Percentiles rank a stretch among this genome's conserved stretches.
phyloP scores from a whole-genome alignment of 2,329 filamentous ascomycete genomes.

The Nothomitra cinnamomea region DNA sequence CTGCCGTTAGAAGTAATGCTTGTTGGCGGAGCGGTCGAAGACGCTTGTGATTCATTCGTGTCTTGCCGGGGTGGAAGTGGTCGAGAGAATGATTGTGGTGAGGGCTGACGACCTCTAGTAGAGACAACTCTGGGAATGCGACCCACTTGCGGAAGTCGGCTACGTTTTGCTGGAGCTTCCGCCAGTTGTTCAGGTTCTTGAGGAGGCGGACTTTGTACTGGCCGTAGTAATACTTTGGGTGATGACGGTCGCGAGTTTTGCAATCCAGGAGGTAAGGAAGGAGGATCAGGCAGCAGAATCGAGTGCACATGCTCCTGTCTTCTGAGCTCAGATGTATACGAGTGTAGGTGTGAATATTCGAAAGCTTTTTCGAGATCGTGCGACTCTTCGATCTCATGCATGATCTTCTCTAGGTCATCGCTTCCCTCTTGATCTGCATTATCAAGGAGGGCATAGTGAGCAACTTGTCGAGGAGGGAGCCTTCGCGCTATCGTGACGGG shows the following conservation, averaged over 20 bases:
- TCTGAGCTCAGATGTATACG: conserved; percentile 16
- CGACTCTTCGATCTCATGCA: conserved; percentile 22
- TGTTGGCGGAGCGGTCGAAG: not conserved
- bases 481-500: conserved; percentile 24
- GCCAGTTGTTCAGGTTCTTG: conserved; percentile 22
- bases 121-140: conserved; percentile 72
- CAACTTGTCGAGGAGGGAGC: conserved; percentile 27
- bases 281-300: conserved; percentile 26
- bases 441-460: conserved; percentile 42
- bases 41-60: not conserved
- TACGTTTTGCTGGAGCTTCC: conserved; percentile 17
- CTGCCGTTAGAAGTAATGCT: not conserved
- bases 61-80: conserved; percentile 38
- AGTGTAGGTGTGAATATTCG: conserved; percentile 23
- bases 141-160: conserved; percentile 62
- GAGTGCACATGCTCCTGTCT: conserved; percentile 18
- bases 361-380: conserved; percentile 23
- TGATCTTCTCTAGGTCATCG: conserved; percentile 29
- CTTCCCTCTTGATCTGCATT: conserved; percentile 24
- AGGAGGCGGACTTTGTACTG: not conserved
- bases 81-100: conserved; percentile 68
- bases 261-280: conserved; percentile 20
- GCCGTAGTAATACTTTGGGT: conserved; percentile 22
- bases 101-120: conserved; percentile 41
- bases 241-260: conserved; percentile 18